A percentile compares a stretch with the other conserved stretches of the same genome.
Conservation (phyloP, 306 rosid genomes). For the Luffa acutangula region DNA sequence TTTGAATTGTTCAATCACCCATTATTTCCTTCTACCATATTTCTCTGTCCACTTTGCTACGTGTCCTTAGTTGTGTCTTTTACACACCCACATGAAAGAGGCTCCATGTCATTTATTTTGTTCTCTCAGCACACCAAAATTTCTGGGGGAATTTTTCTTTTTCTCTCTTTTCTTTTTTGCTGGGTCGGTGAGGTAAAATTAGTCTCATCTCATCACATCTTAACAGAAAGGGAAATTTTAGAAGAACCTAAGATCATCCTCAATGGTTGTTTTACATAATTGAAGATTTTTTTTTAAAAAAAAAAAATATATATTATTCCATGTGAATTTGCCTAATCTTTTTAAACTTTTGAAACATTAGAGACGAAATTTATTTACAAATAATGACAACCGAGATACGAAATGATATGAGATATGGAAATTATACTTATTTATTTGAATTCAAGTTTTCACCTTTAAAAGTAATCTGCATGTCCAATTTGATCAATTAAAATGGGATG, state of each 20-base stretch:
- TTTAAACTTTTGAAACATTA: not conserved
- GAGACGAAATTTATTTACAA: not conserved
- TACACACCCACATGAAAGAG: constrained; percentile 4
- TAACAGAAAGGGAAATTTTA: not conserved
- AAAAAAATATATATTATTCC: not conserved
- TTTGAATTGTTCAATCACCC: not conserved
- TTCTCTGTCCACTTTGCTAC: not conserved
- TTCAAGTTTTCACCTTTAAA: not conserved
- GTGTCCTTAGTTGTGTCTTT: not conserved
- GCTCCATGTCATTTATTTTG: constrained; percentile 9
- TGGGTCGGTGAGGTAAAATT: not conserved
- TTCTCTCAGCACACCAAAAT: not conserved
- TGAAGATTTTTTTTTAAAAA: not conserved
- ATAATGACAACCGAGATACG: not conserved
- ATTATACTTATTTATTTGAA: not conserved
- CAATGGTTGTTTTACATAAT: not conserved
- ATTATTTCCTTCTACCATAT: constrained; percentile 6
- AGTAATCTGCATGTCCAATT: not conserved
- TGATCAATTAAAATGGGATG: not conserved
- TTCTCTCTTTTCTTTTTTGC: not conserved
- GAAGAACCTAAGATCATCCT: not conserved
- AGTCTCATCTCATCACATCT: not conserved
- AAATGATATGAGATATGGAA: not conserved
- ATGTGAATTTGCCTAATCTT: not conserved
- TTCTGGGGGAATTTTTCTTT: not conserved